Base-by-base conservation (phyloP, 108 stramenopile species). In the Skeletonema tropicum region DNA sequence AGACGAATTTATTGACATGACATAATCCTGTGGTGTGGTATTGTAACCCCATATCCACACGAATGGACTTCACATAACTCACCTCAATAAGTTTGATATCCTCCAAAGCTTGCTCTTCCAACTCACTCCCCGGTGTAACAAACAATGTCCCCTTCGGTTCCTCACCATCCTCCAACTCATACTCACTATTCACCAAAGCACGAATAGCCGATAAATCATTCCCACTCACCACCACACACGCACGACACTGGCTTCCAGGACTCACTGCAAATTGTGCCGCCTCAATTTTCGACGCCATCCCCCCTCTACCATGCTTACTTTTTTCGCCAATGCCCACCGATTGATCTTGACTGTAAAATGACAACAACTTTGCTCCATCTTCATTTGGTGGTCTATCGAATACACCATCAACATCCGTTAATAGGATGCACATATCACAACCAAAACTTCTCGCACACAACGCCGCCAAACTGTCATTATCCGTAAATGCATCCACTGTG, bases 321-420 rank as follows among this genome's bases (percentile, higher is more conserved):
- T 97, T 97, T 10, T 86, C 87, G 9, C 98, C 98, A 73, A 97
- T 96, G 11, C 68, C 79, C 23, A 97, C 93, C 6, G 86, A 84
- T 52, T 76, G 59, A 8, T 85, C 71, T 67, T 87, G 60, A 13
- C 68, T 42, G 68, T 84, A 95, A 55, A 91, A 73, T 26, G 80
- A 73, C 21, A 95, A 67, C 58, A 92, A 58, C 80, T 89, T 92
- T 5, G 98, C 93, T 19, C 86, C 91, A 3, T 82, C 59, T 15
- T 92, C 89, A 8, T 70, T 78, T 3, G 98, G 98, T 21, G 95
- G 93, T 36, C 82, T 88, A 67, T 97, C 95, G 79, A 86, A 98
- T 1, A 98, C 96, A 10, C 97, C 98, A 41, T 95, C 88, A 6
- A 98, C 98, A 71, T 98, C 98, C 3, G 98, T 98, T 60, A 98